Conservation (phyloP, 1,284 basidiomycete species). For the Ceratobasidium sp. region DNA sequence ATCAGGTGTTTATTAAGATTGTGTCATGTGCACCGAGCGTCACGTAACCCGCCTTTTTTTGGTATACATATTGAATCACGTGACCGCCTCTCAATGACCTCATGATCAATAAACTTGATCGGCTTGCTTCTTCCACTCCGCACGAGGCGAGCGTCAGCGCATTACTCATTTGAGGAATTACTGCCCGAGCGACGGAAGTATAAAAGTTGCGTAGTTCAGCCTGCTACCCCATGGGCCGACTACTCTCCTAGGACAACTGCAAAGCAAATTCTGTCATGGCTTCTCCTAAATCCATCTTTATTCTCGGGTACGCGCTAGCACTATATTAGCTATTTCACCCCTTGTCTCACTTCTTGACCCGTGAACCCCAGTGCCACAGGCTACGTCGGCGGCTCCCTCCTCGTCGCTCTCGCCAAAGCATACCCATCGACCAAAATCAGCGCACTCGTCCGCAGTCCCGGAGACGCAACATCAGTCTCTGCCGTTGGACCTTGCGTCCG, state of each 20-base stretch:
- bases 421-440: not conserved
- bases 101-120: no score
- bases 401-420: not conserved
- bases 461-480: not conserved
- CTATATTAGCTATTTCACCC: not conserved
- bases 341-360: not conserved
- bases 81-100: no score
- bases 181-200: no score
- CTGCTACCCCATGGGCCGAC: no score
- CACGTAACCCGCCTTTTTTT: no score
- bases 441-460: not conserved
- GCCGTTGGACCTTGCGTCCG: not conserved
- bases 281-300: slow-evolving; percentile 8
- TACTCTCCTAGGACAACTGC: no score
- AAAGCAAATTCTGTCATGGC: not conserved
- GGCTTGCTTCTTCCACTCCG: not conserved
- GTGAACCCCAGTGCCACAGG: not conserved
- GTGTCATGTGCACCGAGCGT: no score
- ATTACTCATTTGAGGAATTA: no score
- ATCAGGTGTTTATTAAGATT: no score
- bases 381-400: slow-evolving; percentile 4
- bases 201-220: no score
- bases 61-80: no score
- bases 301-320: not conserved
- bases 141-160: no score